Percentiles rank a stretch among this genome's conserved stretches.
phyloP scores from a whole-genome alignment of 768 basidiomycete genomes.

The Mycena crocata region DNA sequence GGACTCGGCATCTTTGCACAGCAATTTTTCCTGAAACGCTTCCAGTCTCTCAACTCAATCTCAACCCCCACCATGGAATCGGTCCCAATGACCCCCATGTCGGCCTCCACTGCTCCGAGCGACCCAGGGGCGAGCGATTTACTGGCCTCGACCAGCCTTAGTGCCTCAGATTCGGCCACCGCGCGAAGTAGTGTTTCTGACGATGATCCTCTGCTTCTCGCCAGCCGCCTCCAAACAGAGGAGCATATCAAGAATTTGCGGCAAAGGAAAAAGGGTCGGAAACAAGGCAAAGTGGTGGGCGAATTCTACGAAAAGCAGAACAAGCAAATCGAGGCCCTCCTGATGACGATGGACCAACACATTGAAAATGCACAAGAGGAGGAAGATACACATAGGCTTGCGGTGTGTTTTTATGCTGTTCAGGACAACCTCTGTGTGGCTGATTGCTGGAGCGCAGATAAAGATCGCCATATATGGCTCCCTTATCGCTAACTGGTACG shows the following conservation, averaged over 20 bases:
- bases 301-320: conserved; percentile 30
- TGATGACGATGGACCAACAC: conserved; percentile 69
- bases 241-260: conserved; percentile 27
- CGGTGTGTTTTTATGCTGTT: conserved; percentile 44
- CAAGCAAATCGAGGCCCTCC: conserved; percentile 62
- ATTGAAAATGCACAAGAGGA: conserved; percentile 63
- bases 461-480: conserved; percentile 68
- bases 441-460: conserved; percentile 46
- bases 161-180: not conserved
- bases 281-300: conserved; percentile 52
- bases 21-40: conserved; percentile 15
- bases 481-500: conserved; percentile 58
- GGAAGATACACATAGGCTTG: conserved; percentile 55
- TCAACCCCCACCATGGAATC: not conserved
- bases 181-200: conserved; percentile 17
- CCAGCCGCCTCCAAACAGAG: conserved; percentile 27
- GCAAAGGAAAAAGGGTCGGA: conserved; percentile 47
- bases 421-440: not conserved
- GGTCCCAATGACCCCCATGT: not conserved
- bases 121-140: not conserved
- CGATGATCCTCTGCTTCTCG: conserved; percentile 30
- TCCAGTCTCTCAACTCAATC: not conserved
- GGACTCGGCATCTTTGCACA: conserved; percentile 14
- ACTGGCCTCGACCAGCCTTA: not conserved
- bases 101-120: not conserved